phyloP scores from a whole-genome alignment of 2,329 filamentous ascomycete species.

The Beauveria sp. region DNA sequence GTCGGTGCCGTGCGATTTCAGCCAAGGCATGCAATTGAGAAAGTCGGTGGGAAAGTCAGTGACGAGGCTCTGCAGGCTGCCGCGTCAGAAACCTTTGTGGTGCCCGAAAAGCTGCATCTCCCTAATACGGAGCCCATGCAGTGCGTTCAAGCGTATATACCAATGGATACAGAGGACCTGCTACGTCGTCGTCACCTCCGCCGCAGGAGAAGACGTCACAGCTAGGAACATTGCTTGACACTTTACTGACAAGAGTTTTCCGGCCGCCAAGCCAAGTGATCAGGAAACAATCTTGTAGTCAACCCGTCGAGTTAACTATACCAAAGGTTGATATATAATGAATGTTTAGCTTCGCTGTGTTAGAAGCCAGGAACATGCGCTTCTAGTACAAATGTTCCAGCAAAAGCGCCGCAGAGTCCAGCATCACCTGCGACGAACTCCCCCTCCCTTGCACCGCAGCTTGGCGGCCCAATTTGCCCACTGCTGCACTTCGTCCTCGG shows the following conservation, averaged over 20 bases:
- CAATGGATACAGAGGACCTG: too few relatives aligned
- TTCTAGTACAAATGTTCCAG: background rate
- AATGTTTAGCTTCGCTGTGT: background rate
- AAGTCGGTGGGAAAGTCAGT: slow-evolving; percentile 13
- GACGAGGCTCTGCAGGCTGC: background rate
- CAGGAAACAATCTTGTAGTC: too few relatives aligned
- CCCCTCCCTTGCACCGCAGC: slow-evolving; percentile 62
- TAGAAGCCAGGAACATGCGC: background rate
- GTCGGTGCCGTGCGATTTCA: slow-evolving; percentile 32
- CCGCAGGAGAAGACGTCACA: too few relatives aligned
- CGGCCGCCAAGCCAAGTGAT: too few relatives aligned
- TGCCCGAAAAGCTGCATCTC: background rate
- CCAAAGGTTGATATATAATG: too few relatives aligned
- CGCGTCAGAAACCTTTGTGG: background rate
- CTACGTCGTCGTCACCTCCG: too few relatives aligned
- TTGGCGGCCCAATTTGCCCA: slow-evolving; percentile 68
- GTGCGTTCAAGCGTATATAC: background rate
- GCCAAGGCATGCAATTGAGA: slow-evolving; percentile 15
- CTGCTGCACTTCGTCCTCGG: slow-evolving; percentile 61
- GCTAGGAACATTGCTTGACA: too few relatives aligned
- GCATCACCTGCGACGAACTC: slow-evolving; percentile 4
- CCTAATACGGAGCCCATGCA: background rate
- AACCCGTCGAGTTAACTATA: too few relatives aligned
- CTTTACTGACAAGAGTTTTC: too few relatives aligned
- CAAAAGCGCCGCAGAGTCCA: background rate